phyloP scores from a whole-genome alignment of 306 rosid genomes.

The Pyrus communis region DNA sequence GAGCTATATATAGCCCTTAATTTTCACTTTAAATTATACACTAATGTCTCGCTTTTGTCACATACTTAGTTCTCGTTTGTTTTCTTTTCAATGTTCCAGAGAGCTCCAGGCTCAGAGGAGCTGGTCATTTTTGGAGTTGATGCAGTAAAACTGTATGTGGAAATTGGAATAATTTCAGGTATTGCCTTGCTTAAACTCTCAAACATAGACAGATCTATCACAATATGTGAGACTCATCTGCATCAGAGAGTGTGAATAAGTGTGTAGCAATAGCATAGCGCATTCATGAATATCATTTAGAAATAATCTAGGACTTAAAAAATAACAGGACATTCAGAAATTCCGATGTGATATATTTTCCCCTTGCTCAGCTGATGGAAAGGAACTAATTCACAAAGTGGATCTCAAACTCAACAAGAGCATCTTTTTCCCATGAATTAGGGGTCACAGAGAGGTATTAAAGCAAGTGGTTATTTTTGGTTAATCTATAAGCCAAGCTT shows the following conservation, averaged over 20 bases:
- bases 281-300: no score
- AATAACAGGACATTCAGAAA: background rate
- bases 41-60: background rate
- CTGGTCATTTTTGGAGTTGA: slow-evolving; percentile 49
- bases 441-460: slow-evolving; percentile 57
- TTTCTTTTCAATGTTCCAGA: slow-evolving; percentile 19
- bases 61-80: no score
- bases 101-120: slow-evolving; percentile 53
- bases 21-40: background rate
- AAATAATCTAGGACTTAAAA: no score
- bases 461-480: background rate
- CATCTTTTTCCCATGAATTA: slow-evolving; percentile 49
- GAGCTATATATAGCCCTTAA: no score
- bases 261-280: no score
- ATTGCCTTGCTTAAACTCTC: background rate
- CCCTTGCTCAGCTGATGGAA: slow-evolving; percentile 53
- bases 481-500: background rate
- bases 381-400: slow-evolving; percentile 39
- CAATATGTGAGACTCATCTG: no score
- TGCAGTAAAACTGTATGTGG: slow-evolving; percentile 41
- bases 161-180: slow-evolving; percentile 66
- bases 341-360: background rate
- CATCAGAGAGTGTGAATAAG: no score
- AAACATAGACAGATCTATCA: no score
- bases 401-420: slow-evolving; percentile 50